Conservation (phyloP, 257 asterid genomes). For the Cynanchum wilfordii region DNA sequence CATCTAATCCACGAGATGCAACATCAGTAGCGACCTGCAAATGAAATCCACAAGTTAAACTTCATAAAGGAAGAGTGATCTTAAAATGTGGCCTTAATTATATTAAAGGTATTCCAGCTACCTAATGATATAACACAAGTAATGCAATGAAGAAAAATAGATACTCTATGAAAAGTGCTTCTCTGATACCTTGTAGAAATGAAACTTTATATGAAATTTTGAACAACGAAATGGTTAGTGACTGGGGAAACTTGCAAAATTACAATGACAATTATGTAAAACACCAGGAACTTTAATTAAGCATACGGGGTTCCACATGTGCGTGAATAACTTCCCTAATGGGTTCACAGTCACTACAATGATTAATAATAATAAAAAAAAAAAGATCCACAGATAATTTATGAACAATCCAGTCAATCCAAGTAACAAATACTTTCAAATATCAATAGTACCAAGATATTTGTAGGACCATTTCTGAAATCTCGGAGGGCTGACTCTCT, state of each 20-base stretch:
- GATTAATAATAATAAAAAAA: neutral
- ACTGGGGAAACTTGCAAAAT: neutral
- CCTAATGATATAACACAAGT: neutral
- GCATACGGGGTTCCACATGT: neutral
- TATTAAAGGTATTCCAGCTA: neutral
- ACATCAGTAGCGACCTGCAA: slow-evolving; percentile 92
- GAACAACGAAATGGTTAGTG: neutral
- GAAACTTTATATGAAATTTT: neutral
- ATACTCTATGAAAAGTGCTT: neutral
- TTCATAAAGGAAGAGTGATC: neutral
- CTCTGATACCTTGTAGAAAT: neutral
- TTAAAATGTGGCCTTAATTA: neutral
- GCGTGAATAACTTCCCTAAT: neutral
- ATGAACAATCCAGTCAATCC: neutral
- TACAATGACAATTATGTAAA: neutral
- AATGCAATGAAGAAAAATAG: neutral
- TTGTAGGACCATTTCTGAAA: slow-evolving; percentile 70
- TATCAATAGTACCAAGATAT: slow-evolving; percentile 50
- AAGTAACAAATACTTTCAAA: neutral
- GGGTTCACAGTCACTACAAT: neutral
- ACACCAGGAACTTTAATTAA: neutral
- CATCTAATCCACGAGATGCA: slow-evolving; percentile 90
- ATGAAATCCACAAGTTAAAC: slow-evolving; percentile 16
- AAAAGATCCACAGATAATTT: neutral
- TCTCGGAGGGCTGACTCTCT: slow-evolving; percentile 79